These are phyloP conservation scores for Ustilago hordei DNA, from an alignment of 1,284 basidiomycete genomes.

Conservation along the genomic window DNA sequence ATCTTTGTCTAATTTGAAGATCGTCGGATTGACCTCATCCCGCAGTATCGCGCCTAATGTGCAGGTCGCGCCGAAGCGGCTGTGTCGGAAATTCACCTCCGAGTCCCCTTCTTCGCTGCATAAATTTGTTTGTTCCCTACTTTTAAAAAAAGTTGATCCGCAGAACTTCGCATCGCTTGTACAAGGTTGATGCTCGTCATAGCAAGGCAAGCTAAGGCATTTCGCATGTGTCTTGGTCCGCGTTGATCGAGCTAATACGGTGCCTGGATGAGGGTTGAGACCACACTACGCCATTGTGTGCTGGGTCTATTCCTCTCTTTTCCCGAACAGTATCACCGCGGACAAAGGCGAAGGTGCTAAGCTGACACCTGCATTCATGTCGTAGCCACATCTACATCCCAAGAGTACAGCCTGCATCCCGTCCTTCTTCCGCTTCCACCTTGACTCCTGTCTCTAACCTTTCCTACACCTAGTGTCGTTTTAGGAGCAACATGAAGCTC, in stretches of 20 bases:
- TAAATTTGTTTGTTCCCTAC: slow-evolving; percentile 3
- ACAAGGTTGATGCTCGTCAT: slow-evolving; percentile 2
- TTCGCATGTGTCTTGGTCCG: neutral
- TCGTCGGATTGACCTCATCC: slow-evolving; percentile 2
- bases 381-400: neutral
- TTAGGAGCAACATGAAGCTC: slow-evolving; percentile 27
- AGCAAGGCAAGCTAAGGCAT: neutral
- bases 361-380: neutral
- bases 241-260: neutral
- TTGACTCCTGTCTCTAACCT: neutral
- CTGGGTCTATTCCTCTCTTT: neutral
- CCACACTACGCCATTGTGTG: slow-evolving; percentile 1
- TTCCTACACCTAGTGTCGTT: neutral
- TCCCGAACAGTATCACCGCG: neutral
- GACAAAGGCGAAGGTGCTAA: neutral
- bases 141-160: neutral
- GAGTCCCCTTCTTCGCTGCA: neutral
- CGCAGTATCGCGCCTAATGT: slow-evolving; percentile 1
- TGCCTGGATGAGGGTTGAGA: no score
- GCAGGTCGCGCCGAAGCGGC: neutral
- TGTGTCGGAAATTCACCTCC: slow-evolving; percentile 6
- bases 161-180: neutral
- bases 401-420: neutral
- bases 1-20: neutral
- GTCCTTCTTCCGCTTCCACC: neutral